Conservation (phyloP, 192 early-diverging fungal genomes). For the Paraglomus brasilianum region DNA sequence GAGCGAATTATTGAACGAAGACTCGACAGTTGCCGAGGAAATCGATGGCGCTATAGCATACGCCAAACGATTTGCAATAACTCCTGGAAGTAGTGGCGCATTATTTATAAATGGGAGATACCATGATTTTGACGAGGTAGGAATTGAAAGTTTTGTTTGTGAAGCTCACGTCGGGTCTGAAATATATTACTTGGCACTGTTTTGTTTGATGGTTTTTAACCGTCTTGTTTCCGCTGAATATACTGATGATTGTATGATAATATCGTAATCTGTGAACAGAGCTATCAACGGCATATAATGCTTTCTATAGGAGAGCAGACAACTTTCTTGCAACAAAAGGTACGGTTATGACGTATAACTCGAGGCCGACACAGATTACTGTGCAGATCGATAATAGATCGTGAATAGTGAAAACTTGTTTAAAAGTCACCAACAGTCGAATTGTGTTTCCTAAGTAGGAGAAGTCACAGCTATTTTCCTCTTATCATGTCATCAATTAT, state of each 20-base stretch:
- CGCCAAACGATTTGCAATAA: constrained; percentile 5
- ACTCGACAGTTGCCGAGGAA: constrained; percentile 4
- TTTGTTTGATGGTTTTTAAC: neutral
- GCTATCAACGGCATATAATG: constrained; percentile 34
- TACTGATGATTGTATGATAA: no score
- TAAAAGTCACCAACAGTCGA: no score
- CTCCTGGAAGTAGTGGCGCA: constrained; percentile 41
- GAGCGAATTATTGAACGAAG: constrained; percentile 1
- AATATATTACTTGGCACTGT: neutral
- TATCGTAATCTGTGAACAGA: constrained; percentile 22
- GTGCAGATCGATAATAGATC: neutral
- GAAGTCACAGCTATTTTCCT: neutral
- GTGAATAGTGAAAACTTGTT: no score
- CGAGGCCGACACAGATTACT: neutral
- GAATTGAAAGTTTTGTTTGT: constrained; percentile 10
- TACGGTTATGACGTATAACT: constrained; percentile 14
- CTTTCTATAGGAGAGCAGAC: constrained; percentile 33
- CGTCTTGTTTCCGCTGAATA: no score
- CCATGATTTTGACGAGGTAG: constrained; percentile 58
- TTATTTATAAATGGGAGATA: constrained; percentile 83
- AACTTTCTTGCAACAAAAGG: constrained; percentile 31
- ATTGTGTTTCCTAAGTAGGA: no score
- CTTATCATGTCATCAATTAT: neutral
- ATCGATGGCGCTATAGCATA: neutral
- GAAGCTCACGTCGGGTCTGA: neutral